Evolutionary conservation across 371 early-diverging fungal species (phyloP).

Genomic region (Haplosporangium sp.): DNA sequence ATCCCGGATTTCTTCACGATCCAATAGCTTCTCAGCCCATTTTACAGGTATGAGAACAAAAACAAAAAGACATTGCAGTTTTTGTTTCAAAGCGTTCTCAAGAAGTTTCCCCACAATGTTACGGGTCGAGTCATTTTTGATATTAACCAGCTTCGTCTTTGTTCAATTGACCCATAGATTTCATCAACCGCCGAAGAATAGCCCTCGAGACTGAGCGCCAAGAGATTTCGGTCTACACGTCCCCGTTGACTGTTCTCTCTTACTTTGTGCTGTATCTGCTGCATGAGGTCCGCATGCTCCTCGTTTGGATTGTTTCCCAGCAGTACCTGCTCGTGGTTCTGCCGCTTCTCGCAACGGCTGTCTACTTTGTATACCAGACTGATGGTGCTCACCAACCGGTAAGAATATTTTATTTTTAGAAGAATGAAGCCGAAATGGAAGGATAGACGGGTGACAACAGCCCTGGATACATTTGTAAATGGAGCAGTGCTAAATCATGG

Average conservation of each 20-base stretch:
- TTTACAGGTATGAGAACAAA: slow-evolving; percentile 29
- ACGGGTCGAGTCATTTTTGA: too few species aligned
- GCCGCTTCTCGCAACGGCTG: slow-evolving; percentile 29
- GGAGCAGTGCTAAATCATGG: background rate
- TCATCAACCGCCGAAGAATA: slow-evolving; percentile 43
- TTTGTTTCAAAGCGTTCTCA: too few species aligned
- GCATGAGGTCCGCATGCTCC: slow-evolving; percentile 48
- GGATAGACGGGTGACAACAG: background rate
- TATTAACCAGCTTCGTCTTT: background rate
- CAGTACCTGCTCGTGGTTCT: slow-evolving; percentile 42
- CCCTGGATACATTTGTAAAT: background rate
- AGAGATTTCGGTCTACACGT: slow-evolving; percentile 52
- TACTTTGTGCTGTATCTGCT: slow-evolving; percentile 48
- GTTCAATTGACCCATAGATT: slow-evolving; percentile 19
- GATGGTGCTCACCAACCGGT: slow-evolving; percentile 54
- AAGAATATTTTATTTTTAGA: slow-evolving; percentile 27
- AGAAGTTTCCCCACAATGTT: background rate
- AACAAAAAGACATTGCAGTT: background rate
- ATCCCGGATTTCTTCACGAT: slow-evolving; percentile 30
- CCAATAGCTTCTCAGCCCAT: slow-evolving; percentile 51
- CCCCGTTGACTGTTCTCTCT: slow-evolving; percentile 47
- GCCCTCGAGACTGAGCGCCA: slow-evolving; percentile 50
- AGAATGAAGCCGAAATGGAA: slow-evolving; percentile 1
- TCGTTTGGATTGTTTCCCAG: slow-evolving; percentile 50
- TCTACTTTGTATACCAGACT: slow-evolving; percentile 48